Conservation (phyloP, 192 early-diverging fungal genomes). For the Rhizoclosmatium globosum region DNA sequence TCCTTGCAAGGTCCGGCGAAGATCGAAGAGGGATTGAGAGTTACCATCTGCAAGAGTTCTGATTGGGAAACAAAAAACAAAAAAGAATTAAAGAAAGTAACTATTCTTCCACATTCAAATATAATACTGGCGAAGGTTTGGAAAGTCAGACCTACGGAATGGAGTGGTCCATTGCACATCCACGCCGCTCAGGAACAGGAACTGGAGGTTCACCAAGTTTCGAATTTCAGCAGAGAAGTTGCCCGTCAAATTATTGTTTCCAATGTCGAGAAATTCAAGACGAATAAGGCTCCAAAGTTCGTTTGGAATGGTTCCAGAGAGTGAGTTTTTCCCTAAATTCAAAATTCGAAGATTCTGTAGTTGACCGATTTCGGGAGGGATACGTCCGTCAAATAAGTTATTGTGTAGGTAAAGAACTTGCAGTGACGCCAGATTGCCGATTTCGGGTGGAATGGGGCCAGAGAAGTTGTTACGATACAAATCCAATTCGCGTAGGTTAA, state of each 20-base stretch:
- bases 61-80: constrained; percentile 3
- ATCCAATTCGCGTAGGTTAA: not conserved
- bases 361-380: not conserved
- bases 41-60: too few species aligned
- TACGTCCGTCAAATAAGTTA: not conserved
- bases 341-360: not conserved
- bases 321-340: not conserved
- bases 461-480: not conserved
- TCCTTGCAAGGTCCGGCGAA: too few species aligned
- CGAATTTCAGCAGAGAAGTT: not conserved
- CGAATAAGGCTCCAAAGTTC: not conserved
- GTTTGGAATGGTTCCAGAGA: not conserved
- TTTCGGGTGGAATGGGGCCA: not conserved
- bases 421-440: not conserved
- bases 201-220: not conserved
- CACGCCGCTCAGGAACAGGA: not conserved
- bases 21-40: too few species aligned
- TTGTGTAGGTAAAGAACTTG: not conserved
- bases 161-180: not conserved
- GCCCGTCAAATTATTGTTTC: not conserved
- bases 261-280: not conserved
- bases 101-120: not conserved
- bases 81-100: not conserved
- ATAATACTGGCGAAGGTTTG: not conserved
- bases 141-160: not conserved